Percentiles rank a stretch among this genome's conserved stretches.
These are phyloP conservation scores for Spergularia bocconei DNA, from an alignment of 148 eudicot genomes.

Conservation along the genomic window DNA sequence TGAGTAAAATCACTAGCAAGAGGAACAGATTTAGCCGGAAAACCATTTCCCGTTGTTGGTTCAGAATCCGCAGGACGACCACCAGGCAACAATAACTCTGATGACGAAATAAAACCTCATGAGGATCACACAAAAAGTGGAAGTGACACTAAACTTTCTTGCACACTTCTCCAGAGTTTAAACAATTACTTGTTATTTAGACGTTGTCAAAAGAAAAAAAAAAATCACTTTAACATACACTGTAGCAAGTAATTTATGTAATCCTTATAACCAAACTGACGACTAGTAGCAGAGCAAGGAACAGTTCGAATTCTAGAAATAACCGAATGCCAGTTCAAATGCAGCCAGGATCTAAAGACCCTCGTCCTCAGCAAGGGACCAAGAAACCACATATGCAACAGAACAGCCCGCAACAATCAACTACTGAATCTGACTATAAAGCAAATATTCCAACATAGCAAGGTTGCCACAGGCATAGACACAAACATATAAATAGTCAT, in stretches of 20 bases:
- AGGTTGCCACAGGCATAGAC: not conserved
- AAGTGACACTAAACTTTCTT: not conserved
- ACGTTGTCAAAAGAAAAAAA: too few species aligned
- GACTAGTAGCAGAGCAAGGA: not conserved
- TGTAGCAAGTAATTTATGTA: not conserved
- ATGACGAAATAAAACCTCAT: conserved; percentile 11
- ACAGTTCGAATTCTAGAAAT: not conserved
- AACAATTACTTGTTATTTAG: too few species aligned
- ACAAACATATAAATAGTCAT: not conserved
- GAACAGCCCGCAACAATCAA: not conserved
- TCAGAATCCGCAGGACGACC: conserved; percentile 44
- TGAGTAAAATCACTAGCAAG: conserved; percentile 32
- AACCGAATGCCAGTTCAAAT: not conserved
- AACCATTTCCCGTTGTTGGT: conserved; percentile 5
- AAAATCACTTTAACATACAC: too few species aligned
- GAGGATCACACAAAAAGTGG: not conserved
- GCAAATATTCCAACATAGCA: not conserved
- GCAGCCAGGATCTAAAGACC: not conserved
- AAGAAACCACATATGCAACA: not conserved
- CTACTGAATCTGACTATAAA: not conserved
- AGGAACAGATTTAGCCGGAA: conserved; percentile 31
- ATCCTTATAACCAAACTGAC: not conserved
- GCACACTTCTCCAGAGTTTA: not conserved
- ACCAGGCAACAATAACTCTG: conserved; percentile 51
- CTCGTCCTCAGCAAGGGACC: not conserved